Evolutionary conservation across 2,329 filamentous ascomycete species (phyloP).

Genomic region (Sarocladium oryzae): DNA sequence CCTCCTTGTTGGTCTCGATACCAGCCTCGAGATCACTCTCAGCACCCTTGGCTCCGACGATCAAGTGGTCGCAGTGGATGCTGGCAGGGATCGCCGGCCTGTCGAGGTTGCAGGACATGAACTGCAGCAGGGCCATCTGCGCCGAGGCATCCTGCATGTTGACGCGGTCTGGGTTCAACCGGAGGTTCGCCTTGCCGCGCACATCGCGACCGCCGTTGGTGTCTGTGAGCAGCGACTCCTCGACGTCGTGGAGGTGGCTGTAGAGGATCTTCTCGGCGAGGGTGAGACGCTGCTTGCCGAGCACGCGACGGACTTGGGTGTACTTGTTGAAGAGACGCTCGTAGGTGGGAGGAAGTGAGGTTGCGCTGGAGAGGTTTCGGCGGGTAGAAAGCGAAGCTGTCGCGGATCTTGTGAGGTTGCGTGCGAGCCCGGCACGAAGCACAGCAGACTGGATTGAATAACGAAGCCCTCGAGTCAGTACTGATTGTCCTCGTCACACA

Average conservation of each 20-base stretch:
- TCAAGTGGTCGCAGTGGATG: conserved; percentile 98
- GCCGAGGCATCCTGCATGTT: conserved; percentile 99
- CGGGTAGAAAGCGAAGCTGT: conserved; percentile 22
- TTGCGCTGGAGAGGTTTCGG: conserved; percentile 32
- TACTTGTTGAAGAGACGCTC: conserved; percentile 74
- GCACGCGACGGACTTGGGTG: conserved; percentile 64
- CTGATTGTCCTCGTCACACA: too few species aligned
- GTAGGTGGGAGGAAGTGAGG: conserved; percentile 63
- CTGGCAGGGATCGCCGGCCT: conserved; percentile 90
- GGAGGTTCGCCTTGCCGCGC: conserved; percentile 83
- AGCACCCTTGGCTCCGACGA: conserved; percentile 88
- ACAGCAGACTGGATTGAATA: conserved; percentile 27
- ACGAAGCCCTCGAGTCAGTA: too few species aligned
- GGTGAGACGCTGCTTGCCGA: conserved; percentile 65
- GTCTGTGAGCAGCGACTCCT: conserved; percentile 76
- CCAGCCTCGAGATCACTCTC: conserved; percentile 77
- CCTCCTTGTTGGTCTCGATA: conserved; percentile 89
- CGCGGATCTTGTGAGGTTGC: conserved; percentile 21
- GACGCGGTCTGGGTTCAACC: conserved; percentile 93
- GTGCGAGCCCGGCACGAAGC: conserved; percentile 26
- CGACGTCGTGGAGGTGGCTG: conserved; percentile 83
- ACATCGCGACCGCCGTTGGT: conserved; percentile 81
- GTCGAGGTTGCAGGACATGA: conserved; percentile 92
- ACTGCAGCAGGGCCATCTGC: conserved; percentile 96
- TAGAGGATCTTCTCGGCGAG: conserved; percentile 98